Conservation (phyloP, 83 land plant species). For the Larix sibirica region DNA sequence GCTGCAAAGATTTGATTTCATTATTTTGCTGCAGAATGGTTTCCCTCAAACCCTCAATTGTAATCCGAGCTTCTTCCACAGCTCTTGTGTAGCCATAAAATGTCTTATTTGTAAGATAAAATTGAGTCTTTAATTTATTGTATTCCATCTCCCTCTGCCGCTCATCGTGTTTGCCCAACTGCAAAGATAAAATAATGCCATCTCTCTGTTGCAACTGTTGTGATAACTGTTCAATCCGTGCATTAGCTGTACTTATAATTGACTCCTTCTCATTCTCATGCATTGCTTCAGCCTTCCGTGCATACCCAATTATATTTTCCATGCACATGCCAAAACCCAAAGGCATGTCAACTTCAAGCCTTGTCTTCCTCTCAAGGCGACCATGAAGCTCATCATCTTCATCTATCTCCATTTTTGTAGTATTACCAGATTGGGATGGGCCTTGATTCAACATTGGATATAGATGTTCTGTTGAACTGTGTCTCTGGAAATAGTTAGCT, state of each 20-base stretch:
- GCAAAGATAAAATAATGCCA: slow-evolving; percentile 26
- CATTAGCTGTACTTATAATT: neutral
- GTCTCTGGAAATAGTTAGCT: neutral
- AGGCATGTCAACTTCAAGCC: slow-evolving; percentile 16
- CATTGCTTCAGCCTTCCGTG: slow-evolving; percentile 29
- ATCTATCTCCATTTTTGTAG: slow-evolving; percentile 16
- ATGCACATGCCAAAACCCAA: slow-evolving; percentile 42
- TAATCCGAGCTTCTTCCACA: neutral
- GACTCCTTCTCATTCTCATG: slow-evolving; percentile 36
- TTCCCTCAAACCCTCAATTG: neutral
- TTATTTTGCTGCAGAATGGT: neutral
- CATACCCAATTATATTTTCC: slow-evolving; percentile 17
- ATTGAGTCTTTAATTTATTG: neutral
- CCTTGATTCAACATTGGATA: neutral
- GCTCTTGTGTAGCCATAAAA: slow-evolving; percentile 9
- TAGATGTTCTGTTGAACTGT: neutral
- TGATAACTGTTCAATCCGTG: slow-evolving; percentile 30
- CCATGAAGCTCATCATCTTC: slow-evolving; percentile 26
- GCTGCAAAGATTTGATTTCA: neutral
- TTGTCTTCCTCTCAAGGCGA: slow-evolving; percentile 31
- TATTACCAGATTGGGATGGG: neutral
- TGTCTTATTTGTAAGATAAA: neutral
- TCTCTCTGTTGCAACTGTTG: slow-evolving; percentile 33
- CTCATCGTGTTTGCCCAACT: slow-evolving; percentile 29
- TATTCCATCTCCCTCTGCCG: slow-evolving; percentile 23